Base-by-base conservation (phyloP, 1,284 basidiomycete species). In the Athelia sp. region DNA sequence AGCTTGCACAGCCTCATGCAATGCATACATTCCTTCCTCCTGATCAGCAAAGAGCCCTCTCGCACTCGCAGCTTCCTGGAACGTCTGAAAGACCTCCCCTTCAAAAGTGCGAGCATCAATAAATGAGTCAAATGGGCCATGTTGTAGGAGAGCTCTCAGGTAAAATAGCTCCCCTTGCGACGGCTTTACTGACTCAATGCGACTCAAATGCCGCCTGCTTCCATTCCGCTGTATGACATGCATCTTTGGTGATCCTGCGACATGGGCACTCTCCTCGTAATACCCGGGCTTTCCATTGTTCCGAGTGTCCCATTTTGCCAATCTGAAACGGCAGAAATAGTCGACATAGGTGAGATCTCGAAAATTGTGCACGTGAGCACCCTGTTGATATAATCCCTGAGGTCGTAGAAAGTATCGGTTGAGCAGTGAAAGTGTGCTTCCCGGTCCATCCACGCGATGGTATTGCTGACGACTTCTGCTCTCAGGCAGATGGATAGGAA, bases 111-210 rank as follows among this genome's bases (percentile, higher is more conserved):
- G 52, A 0, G 58, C 48, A 32, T 68, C 58, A 0, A 23, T 10
- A 47, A 64, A 69, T 1, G 58, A 62, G 0, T 21, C 10, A 10
- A 53, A 60, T 23, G 62, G 45, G 1, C 44, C 32, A 24, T 58
- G 48, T 14, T 52, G 48, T 1, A 71, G 55, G 2, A 71, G 49
- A 8, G 49, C 23, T 0, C 64, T 56, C 0, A 71, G 50, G 50
- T 69, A 72, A 47, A 66, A 72, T 1, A 62, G 48, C 18, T 72
- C 66, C 8, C 69, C 68, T 29, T 62, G 46, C 15, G 63, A 57
- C 1, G 63, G 63, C 4, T 56, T 50, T 3, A 64, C 50, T 24
- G 58, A 31, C 8, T 65, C 57, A 1, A 69, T 49, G 2, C 67
- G 57, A 8, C 55, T 50, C 13, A 69, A 43, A 48, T 67, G 62